These are phyloP conservation scores for Lenwebbia sp. DNA, from an alignment of 345 rosid species.

Conservation along the genomic window DNA sequence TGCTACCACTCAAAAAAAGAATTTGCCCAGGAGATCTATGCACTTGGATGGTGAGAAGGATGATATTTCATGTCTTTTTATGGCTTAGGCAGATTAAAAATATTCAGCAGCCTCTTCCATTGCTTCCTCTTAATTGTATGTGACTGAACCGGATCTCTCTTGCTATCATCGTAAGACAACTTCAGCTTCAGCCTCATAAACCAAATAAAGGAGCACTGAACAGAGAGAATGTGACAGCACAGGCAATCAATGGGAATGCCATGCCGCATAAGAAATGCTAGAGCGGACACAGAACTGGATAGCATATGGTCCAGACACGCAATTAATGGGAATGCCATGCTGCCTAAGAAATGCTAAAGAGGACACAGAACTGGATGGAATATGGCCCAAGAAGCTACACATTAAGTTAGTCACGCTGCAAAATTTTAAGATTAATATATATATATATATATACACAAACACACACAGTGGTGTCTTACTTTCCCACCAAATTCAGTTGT, in stretches of 20 bases:
- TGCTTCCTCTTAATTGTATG: not conserved
- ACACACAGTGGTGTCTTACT: conserved; percentile 26
- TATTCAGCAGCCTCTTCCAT: not conserved
- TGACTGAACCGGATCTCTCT: not conserved
- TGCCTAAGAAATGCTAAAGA: not conserved
- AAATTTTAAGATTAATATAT: not conserved
- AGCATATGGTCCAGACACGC: not conserved
- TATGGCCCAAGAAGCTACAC: not conserved
- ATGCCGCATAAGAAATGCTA: not conserved
- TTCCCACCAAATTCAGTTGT: conserved; percentile 84
- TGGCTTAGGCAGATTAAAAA: not conserved
- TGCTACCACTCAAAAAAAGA: not conserved
- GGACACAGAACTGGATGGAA: not conserved
- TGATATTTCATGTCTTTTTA: not conserved
- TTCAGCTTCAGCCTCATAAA: not conserved
- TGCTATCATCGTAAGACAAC: not conserved
- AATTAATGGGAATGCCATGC: not conserved
- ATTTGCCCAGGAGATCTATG: not conserved
- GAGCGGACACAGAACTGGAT: not conserved
- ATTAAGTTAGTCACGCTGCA: not conserved
- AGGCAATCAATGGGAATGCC: not conserved
- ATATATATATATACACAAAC: not conserved
- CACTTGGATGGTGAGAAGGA: not conserved
- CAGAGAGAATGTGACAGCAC: not conserved
- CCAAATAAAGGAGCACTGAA: not conserved